A percentile compares a stretch with the other conserved stretches of the same genome.
phyloP scores from a whole-genome alignment of 768 basidiomycete genomes.

The Kondoa malvinella region DNA sequence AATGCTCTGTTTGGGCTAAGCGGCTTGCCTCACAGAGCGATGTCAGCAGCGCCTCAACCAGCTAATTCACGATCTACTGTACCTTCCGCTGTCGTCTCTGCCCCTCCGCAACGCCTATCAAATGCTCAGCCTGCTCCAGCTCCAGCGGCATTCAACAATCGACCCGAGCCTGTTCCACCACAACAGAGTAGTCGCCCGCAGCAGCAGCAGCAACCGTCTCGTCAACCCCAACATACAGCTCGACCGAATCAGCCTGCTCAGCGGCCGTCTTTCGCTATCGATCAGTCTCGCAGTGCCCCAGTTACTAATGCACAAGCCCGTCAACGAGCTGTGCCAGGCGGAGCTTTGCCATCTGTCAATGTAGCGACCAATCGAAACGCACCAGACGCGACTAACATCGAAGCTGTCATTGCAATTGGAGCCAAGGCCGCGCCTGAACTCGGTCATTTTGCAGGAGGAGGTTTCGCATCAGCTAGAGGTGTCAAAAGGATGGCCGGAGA shows the following conservation, averaged over 20 bases:
- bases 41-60: too few relatives aligned
- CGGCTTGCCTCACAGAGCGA: too few relatives aligned
- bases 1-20: too few relatives aligned
- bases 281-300: slow-evolving; percentile 4
- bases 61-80: too few relatives aligned
- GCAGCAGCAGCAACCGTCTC: not conserved
- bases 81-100: too few relatives aligned
- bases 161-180: not conserved
- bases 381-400: not conserved
- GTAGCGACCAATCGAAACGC: not conserved
- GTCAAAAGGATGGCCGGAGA: not conserved
- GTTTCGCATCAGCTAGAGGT: not conserved
- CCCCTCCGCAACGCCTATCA: too few relatives aligned
- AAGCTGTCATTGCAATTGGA: not conserved
- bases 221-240: not conserved
- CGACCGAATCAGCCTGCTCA: not conserved
- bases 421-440: slow-evolving; percentile 2
- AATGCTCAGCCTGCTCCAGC: too few relatives aligned
- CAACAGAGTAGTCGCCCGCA: not conserved
- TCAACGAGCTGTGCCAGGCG: not conserved
- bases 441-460: slow-evolving; percentile 1
- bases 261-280: not conserved
- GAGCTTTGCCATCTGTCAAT: not conserved
- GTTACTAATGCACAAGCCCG: slow-evolving; percentile 1
- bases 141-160: not conserved